Evolutionary conservation across 108 stramenopile genomes (phyloP).

Genomic region (Hondaea fermentalgiana): DNA sequence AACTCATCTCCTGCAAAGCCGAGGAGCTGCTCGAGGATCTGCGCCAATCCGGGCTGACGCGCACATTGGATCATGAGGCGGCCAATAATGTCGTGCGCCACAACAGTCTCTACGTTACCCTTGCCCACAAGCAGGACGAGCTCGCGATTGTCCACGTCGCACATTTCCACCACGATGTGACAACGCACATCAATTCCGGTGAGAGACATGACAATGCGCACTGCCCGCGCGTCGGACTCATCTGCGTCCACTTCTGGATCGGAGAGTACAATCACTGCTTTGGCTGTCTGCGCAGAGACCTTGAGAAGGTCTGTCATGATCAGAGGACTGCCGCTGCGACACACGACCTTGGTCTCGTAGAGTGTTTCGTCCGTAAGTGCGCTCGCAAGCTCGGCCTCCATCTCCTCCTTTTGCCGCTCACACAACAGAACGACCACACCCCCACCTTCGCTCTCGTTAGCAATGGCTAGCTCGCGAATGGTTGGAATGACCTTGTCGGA

Average conservation of each 20-base stretch:
- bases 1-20: constrained; percentile 49
- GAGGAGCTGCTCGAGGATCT: constrained; percentile 39
- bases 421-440: constrained; percentile 42
- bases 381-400: constrained; percentile 28
- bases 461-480: constrained; percentile 39
- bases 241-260: constrained; percentile 33
- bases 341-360: constrained; percentile 35
- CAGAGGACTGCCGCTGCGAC: constrained; percentile 42
- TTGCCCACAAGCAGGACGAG: constrained; percentile 37
- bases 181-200: constrained; percentile 28
- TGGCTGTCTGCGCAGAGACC: constrained; percentile 31
- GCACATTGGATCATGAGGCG: constrained; percentile 52
- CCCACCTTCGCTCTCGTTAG: constrained; percentile 49
- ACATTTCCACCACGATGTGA: constrained; percentile 45
- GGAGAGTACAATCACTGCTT: constrained; percentile 35
- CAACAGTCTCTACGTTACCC: constrained; percentile 43
- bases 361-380: background rate
- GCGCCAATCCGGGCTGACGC: constrained; percentile 40
- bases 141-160: constrained; percentile 42
- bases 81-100: constrained; percentile 50
- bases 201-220: constrained; percentile 44
- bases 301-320: constrained; percentile 35
- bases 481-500: constrained; percentile 41
- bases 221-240: constrained; percentile 39
- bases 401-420: constrained; percentile 23